Evolutionary conservation across 805 yeast species (phyloP).

Genomic region (Ogataea angusta): DNA sequence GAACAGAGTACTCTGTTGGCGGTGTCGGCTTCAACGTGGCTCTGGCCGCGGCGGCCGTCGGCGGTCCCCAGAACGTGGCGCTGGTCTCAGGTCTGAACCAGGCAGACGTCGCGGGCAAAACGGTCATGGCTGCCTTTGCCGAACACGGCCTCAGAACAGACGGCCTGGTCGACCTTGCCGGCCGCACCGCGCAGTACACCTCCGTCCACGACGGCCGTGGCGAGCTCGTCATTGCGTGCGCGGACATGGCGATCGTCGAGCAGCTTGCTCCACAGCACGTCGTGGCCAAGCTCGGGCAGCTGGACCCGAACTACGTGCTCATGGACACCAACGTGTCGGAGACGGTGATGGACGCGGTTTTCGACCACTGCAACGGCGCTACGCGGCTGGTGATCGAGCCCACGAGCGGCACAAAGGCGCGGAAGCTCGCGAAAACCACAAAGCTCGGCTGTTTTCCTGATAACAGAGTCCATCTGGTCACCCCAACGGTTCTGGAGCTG

Average conservation of each 20-base stretch:
- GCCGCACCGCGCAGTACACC: slow-evolving; percentile 65
- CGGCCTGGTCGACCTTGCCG: slow-evolving; percentile 36
- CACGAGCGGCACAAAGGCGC: slow-evolving; percentile 66
- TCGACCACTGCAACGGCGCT: slow-evolving; percentile 22
- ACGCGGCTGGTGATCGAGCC: slow-evolving; percentile 63
- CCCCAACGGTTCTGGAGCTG: slow-evolving; percentile 72
- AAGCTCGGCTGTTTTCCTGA: slow-evolving; percentile 46
- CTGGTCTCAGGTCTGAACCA: slow-evolving; percentile 58
- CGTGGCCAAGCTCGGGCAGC: slow-evolving; percentile 34
- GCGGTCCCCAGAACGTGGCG: slow-evolving; percentile 27
- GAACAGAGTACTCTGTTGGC: slow-evolving; percentile 55
- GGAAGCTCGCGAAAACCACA: slow-evolving; percentile 38
- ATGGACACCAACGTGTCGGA: slow-evolving; percentile 67
- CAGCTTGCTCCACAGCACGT: slow-evolving; percentile 43
- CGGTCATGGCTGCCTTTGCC: slow-evolving; percentile 34
- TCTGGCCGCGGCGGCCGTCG: slow-evolving; percentile 47
- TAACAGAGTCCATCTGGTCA: slow-evolving; percentile 43
- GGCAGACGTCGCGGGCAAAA: slow-evolving; percentile 50
- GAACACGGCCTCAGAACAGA: slow-evolving; percentile 30
- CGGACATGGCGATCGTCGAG: slow-evolving; percentile 78
- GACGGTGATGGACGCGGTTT: slow-evolving; percentile 37
- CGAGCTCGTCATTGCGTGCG: slow-evolving; percentile 68
- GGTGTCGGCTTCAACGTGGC: slow-evolving; percentile 86
- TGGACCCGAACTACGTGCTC: slow-evolving; percentile 49
- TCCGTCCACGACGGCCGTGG: slow-evolving; percentile 65